Evolutionary conservation across 768 basidiomycete species (phyloP).

Genomic region (Mycena vitilis): DNA sequence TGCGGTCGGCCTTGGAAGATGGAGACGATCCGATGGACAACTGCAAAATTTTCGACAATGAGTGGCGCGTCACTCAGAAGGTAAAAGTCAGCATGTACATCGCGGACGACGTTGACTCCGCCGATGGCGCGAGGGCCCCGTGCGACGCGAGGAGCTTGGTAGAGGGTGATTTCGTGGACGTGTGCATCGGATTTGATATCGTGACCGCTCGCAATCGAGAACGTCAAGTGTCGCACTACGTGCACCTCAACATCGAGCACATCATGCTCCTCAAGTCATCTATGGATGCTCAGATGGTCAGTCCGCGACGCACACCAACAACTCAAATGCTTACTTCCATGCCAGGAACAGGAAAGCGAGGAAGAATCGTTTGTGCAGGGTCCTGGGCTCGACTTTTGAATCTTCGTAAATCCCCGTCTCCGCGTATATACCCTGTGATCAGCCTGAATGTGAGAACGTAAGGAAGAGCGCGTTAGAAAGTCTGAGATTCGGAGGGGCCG

Average conservation of each 20-base stretch:
- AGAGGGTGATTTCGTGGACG: constrained; percentile 16
- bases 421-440: too few species aligned
- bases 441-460: too few species aligned
- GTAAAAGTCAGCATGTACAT: background rate
- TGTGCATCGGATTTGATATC: constrained; percentile 16
- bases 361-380: too few species aligned
- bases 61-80: constrained; percentile 1
- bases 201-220: background rate
- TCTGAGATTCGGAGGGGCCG: too few species aligned
- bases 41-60: background rate
- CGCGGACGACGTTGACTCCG: background rate
- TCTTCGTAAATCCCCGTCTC: too few species aligned
- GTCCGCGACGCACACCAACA: too few species aligned
- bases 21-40: constrained; percentile 8
- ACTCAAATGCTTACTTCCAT: too few species aligned
- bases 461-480: too few species aligned
- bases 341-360: too few species aligned
- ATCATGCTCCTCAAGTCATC: background rate
- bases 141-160: background rate
- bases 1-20: background rate
- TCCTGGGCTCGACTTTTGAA: too few species aligned
- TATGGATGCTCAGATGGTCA: background rate
- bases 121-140: background rate
- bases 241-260: constrained; percentile 13
- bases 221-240: background rate